Conservation (phyloP, 352 stramenopile genomes). For the Phytophthora tentaculata region DNA sequence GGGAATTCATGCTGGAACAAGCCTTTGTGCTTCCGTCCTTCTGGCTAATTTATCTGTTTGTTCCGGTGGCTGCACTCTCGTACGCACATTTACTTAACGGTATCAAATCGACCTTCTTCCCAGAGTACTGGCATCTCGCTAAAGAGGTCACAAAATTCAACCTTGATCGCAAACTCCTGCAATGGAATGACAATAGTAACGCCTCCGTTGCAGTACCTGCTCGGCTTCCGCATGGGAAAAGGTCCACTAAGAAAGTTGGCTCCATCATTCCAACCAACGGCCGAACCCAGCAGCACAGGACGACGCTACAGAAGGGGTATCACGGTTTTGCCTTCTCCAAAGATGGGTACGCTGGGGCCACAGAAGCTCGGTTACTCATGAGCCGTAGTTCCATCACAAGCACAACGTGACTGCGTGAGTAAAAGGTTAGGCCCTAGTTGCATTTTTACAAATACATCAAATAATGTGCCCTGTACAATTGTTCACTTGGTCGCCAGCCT, state of each 20-base stretch:
- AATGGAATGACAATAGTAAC: conserved; percentile 74
- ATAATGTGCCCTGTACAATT: background rate
- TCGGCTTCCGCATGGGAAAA: conserved; percentile 13
- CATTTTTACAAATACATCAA: conserved; percentile 12
- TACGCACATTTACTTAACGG: conserved; percentile 60
- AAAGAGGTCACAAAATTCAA: conserved; percentile 80
- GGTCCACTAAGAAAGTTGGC: conserved; percentile 28
- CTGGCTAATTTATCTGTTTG: conserved; percentile 66
- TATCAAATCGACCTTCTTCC: conserved; percentile 64
- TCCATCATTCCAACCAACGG: conserved; percentile 48
- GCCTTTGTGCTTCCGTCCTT: conserved; percentile 60
- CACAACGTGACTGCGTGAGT: conserved; percentile 11
- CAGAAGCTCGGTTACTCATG: conserved; percentile 62
- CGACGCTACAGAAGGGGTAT: conserved; percentile 49
- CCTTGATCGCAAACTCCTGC: conserved; percentile 55
- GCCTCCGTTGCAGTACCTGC: conserved; percentile 56
- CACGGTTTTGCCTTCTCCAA: conserved; percentile 81
- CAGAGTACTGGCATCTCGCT: conserved; percentile 81
- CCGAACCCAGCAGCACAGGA: conserved; percentile 22
- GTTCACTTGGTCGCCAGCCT: background rate
- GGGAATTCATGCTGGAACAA: conserved; percentile 74
- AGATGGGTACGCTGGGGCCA: conserved; percentile 57
- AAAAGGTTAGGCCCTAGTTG: conserved; percentile 7
- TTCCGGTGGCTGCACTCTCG: conserved; percentile 58
- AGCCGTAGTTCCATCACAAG: conserved; percentile 44